phyloP scores from a whole-genome alignment of 2,329 filamentous ascomycete species.

The Aspergillus ruber region DNA sequence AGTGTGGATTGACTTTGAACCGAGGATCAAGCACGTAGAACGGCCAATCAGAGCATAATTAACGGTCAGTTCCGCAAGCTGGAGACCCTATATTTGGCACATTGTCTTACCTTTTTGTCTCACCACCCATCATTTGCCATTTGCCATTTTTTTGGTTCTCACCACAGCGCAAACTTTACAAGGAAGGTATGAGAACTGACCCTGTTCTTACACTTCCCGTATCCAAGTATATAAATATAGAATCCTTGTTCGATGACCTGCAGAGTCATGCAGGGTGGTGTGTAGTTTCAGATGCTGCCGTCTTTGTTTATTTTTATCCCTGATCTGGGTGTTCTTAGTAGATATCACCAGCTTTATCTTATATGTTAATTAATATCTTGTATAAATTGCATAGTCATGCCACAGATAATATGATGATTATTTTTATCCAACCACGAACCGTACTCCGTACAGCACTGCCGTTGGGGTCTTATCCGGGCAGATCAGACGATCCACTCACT shows the following conservation, averaged over 20 bases:
- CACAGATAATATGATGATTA: too few relatives aligned
- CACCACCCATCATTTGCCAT: background rate
- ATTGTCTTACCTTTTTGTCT: conserved; percentile 13
- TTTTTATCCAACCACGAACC: too few relatives aligned
- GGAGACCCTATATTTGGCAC: conserved; percentile 18
- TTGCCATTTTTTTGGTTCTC: too few relatives aligned
- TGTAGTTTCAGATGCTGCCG: too few relatives aligned
- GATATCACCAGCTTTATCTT: background rate
- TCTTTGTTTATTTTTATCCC: too few relatives aligned
- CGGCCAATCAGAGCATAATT: conserved; percentile 7
- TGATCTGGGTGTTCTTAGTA: too few relatives aligned
- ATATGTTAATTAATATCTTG: background rate
- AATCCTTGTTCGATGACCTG: too few relatives aligned
- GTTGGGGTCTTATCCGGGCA: background rate
- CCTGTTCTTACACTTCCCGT: too few relatives aligned
- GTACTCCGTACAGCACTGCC: background rate
- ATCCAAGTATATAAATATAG: too few relatives aligned
- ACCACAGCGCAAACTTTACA: too few relatives aligned
- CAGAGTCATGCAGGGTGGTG: too few relatives aligned
- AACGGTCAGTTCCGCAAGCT: conserved; percentile 6
- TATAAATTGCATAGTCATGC: background rate
- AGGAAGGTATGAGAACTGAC: too few relatives aligned
- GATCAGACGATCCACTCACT: conserved; percentile 1
- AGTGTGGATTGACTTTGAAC: background rate
- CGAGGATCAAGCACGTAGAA: background rate